Conservation (phyloP, 768 basidiomycete species). For the Hericium coralloides region DNA sequence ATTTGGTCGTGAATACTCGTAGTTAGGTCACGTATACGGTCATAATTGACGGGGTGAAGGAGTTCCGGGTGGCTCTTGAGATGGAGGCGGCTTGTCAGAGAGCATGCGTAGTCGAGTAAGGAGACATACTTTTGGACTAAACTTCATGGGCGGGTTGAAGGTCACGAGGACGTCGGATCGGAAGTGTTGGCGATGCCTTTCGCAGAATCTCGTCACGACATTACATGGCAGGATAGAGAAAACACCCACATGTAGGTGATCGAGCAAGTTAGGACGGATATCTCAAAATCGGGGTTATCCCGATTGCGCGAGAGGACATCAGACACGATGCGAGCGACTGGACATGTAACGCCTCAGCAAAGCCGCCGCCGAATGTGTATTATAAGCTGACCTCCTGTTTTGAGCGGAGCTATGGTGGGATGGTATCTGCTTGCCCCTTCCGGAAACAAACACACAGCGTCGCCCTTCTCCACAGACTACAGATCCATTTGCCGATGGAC, state of each 20-base stretch:
- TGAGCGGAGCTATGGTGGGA: constrained; percentile 79
- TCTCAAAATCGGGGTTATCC: constrained; percentile 58
- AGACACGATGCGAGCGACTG: constrained; percentile 75
- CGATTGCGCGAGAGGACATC: constrained; percentile 66
- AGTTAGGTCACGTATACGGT: constrained; percentile 52
- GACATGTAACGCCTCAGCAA: neutral
- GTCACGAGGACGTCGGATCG: constrained; percentile 83
- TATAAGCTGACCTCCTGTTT: constrained; percentile 59
- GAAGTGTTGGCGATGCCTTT: constrained; percentile 73
- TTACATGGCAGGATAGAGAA: neutral
- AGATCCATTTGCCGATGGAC: constrained; percentile 10
- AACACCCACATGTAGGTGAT: constrained; percentile 68
- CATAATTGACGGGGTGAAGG: constrained; percentile 55
- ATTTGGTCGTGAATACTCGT: constrained; percentile 58
- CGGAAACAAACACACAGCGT: constrained; percentile 77
- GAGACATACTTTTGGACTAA: constrained; percentile 46
- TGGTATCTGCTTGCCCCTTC: constrained; percentile 84
- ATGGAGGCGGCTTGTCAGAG: neutral
- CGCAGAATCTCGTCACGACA: constrained; percentile 4
- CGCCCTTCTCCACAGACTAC: constrained; percentile 67
- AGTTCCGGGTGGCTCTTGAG: constrained; percentile 61
- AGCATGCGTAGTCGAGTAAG: neutral
- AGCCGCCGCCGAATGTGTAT: neutral
- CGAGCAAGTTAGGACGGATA: constrained; percentile 69
- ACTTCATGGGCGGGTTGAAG: constrained; percentile 62